phyloP scores from a whole-genome alignment of 805 yeast genomes.

The Ogataea zsoltii region DNA sequence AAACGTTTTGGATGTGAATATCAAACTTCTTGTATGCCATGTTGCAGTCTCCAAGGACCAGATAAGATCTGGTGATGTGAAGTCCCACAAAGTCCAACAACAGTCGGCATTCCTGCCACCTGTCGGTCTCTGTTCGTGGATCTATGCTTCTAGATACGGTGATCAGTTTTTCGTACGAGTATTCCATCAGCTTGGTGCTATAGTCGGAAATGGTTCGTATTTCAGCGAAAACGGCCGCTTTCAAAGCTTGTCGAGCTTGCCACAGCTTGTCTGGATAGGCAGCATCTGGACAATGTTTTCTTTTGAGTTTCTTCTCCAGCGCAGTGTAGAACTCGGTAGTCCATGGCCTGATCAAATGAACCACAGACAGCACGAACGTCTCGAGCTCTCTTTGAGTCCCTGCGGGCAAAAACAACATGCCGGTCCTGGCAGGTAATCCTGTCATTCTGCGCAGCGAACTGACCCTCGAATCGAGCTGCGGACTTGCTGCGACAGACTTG shows the following conservation, averaged over 20 bases:
- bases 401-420: conserved; percentile 44
- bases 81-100: conserved; percentile 62
- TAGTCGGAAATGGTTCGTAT: conserved; percentile 45
- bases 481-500: conserved; percentile 29
- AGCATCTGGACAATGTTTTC: conserved; percentile 34
- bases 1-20: conserved; percentile 58
- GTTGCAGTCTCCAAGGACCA: conserved; percentile 59
- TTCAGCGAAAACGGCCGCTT: conserved; percentile 52
- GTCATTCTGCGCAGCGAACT: conserved; percentile 41
- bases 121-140: conserved; percentile 21
- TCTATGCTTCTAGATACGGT: conserved; percentile 35
- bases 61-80: conserved; percentile 60
- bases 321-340: conserved; percentile 45
- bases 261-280: conserved; percentile 34
- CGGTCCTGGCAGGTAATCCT: conserved; percentile 45
- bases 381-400: conserved; percentile 42
- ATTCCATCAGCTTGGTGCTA: conserved; percentile 51
- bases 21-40: conserved; percentile 64
- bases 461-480: conserved; percentile 38
- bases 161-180: conserved; percentile 52
- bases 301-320: conserved; percentile 42
- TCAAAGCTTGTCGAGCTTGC: conserved; percentile 52
- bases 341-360: conserved; percentile 41
- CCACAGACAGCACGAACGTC: conserved; percentile 40
- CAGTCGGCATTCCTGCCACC: conserved; percentile 47